Evolutionary conservation across 2,329 filamentous ascomycete genomes (phyloP).

Genomic region (Dendryphion nanum): DNA sequence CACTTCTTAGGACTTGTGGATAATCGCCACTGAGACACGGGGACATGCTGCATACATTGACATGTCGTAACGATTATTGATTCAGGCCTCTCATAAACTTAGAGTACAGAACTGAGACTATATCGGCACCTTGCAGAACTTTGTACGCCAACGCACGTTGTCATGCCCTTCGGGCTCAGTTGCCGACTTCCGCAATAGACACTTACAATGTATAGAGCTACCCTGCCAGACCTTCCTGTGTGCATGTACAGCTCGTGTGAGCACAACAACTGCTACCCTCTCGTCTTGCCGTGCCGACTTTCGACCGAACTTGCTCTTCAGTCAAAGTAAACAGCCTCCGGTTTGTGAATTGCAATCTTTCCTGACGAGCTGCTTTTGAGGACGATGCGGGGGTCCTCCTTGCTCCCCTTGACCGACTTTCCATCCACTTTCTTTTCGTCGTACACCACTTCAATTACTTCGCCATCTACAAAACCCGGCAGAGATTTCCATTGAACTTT

Average conservation of each 20-base stretch:
- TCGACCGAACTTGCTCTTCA: conserved; percentile 12
- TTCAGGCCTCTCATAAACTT: not conserved
- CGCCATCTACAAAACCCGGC: conserved; percentile 41
- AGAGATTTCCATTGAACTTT: conserved; percentile 43
- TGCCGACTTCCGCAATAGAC: conserved; percentile 10
- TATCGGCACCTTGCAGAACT: not conserved
- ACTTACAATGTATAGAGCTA: conserved; percentile 11
- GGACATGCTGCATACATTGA: not conserved
- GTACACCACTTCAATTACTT: conserved; percentile 44
- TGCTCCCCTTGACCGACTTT: conserved; percentile 42
- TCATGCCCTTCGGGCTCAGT: conserved; percentile 7
- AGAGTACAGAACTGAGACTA: not conserved
- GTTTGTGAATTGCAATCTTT: conserved; percentile 45
- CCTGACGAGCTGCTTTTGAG: conserved; percentile 39
- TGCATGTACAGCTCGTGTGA: conserved; percentile 4
- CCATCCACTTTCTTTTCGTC: conserved; percentile 43
- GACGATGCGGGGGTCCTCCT: conserved; percentile 45
- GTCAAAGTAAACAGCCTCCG: conserved; percentile 45
- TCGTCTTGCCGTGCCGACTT: conserved; percentile 3
- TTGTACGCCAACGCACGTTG: conserved; percentile 13
- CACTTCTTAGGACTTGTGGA: not conserved
- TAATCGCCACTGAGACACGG: not conserved
- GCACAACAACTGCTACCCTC: too few species aligned
- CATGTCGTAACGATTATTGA: not conserved
- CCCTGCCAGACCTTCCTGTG: not conserved